Percentiles rank a stretch among this genome's conserved stretches.
Evolutionary conservation across 2,329 filamentous ascomycete species (phyloP).

Genomic region (Pyricularia grisea): DNA sequence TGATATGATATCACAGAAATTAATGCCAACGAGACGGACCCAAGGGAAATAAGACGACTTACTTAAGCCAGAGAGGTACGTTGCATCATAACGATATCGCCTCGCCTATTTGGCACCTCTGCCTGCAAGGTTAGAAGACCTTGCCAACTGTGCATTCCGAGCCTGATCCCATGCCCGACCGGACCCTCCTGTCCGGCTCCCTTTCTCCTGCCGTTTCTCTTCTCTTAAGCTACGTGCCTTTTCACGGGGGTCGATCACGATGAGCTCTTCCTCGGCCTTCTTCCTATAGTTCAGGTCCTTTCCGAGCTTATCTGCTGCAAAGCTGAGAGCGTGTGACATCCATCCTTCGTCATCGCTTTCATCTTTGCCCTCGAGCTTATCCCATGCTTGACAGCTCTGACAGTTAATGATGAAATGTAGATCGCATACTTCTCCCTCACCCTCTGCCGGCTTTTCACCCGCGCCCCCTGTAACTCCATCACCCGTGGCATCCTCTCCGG

Average conservation of each 20-base stretch:
- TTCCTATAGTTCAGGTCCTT: constrained; percentile 87
- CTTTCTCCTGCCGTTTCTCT: constrained; percentile 50
- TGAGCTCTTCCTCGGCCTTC: constrained; percentile 82
- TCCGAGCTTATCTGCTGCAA: constrained; percentile 80
- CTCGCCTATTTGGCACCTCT: constrained; percentile 40
- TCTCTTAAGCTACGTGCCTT: constrained; percentile 65
- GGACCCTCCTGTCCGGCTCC: constrained; percentile 38
- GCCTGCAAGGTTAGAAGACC: constrained; percentile 42
- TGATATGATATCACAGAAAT: not conserved
- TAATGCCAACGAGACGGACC: not conserved
- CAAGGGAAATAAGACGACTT: not conserved
- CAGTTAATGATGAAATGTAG: constrained; percentile 94
- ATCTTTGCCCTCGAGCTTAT: constrained; percentile 44
- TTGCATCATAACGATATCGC: not conserved
- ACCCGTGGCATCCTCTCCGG: not conserved
- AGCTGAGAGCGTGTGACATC: constrained; percentile 79
- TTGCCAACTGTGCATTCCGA: constrained; percentile 46
- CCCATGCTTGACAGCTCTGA: constrained; percentile 83
- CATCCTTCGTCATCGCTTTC: constrained; percentile 51
- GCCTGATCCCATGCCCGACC: constrained; percentile 49
- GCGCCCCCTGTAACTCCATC: constrained; percentile 3
- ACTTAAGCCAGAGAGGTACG: not conserved
- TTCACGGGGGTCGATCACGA: constrained; percentile 87
- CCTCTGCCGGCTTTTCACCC: constrained; percentile 13
- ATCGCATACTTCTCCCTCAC: constrained; percentile 71